Evolutionary conservation across 495 filamentous ascomycete genomes (phyloP), one percentile per base, ranked within the genome.

Genomic region (Letharia lupina): DNA sequence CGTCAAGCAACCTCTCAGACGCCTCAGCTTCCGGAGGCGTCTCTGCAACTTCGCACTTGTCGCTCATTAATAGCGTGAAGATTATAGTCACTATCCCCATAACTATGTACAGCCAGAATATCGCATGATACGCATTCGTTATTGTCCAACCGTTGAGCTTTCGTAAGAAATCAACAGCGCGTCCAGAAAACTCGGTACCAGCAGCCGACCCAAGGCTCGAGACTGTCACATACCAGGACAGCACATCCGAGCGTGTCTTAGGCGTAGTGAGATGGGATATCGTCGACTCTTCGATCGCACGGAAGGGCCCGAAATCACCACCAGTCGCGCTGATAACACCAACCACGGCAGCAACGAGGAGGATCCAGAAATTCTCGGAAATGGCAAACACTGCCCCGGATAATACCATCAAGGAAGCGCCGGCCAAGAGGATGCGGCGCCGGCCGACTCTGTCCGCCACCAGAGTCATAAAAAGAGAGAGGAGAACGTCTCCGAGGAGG

Each of bases 291-390:
- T 96, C 91, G 28, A 93, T 84, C 28, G 90, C 90, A 54, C 88
- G 83, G 75, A 94, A 94, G 2, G 90, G 90, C 0, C 88, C 88
- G 64, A 91, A 90, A 70, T 92, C 89, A 69, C 86, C 89, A 7
- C 88, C 89, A 75, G 86, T 84, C 1, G 90, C 87, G 76, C 88
- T 92, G 62, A 94, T 91, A 50, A 95, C 89, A 20, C 91, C 91
- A 58, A 94, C 70, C 41, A 94, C 82, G 9, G 89, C 89, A 2
- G 89, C 91, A 10, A 80, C 69, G 8, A 94, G 77, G 60, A 93
- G 76, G 11, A 88, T 73, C 87, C 88, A 93, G 71, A 85, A 96
- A 73, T 89, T 90, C 2, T 80, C 81, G 59, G 76, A 81, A 2
- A 85, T 52, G 1, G 84, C 87, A 75, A 96, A 94, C 37, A 87